Evolutionary conservation across 345 rosid species (phyloP), one percentile per base, ranked within the genome.

Genomic region (Barbarea vulgaris): DNA sequence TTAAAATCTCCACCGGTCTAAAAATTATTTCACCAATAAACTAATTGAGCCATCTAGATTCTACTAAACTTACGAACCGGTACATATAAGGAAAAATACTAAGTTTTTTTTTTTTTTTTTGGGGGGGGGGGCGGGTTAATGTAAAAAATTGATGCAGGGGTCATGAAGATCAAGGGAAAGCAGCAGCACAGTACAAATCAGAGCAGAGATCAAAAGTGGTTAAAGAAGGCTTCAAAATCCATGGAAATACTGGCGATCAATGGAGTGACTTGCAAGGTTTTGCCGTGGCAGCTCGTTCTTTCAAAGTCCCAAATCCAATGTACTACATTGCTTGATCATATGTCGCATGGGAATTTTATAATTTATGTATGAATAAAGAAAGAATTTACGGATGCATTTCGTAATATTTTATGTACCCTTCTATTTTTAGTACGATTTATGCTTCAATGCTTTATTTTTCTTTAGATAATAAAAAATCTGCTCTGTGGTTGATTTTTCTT

Each of bases 251-350:
- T 0, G 97, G 98, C 25, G 98, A 93, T 77, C 98, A 93, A 61
- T 91, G 98, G 98, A 93, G 97, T 79, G 97, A 93, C 57, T 81
- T 93, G 59, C 52, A 64, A 48, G 98, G 97, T 44, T 89, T 82
- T 70, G 92, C 92, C 3, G 28, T 62, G 48, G 93, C 96, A 0
- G 54, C 67, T 68, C 84, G 93, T 63, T 88, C 97, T 39, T 93
- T 89, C 62, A 87, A 90, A 78, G 88, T 87, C 59, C 97, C 98
- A 18, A 90, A 90, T 80, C 97, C 95, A 0, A 74, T 89, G 86
- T 89, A 93, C 75, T 90, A 74, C 74, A 78, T 90, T 73, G 21
- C 85, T 56, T 91, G 75, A 70, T 69, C 28, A 21, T 19, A 6
- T 47, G 30, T 46, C n/a, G 34, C 18, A 59, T n/a, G 25, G 57